Evolutionary conservation across 768 basidiomycete genomes (phyloP).

Genomic region (Kwoniella dendrophila): DNA sequence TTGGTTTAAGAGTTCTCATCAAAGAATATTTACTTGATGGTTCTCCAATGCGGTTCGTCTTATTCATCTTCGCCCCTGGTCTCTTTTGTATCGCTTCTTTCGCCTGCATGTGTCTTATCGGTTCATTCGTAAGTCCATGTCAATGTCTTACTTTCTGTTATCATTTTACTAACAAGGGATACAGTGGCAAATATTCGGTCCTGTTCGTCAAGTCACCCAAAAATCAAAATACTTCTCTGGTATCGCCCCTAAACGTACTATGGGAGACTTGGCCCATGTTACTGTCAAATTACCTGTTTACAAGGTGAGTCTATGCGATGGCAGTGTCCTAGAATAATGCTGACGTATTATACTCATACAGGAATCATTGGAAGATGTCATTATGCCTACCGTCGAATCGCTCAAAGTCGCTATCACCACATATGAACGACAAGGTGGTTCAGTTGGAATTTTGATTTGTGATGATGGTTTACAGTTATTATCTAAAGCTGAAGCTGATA

Average conservation of each 20-base stretch:
- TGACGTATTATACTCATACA: constrained; percentile 8
- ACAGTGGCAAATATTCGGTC: constrained; percentile 62
- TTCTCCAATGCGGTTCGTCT: constrained; percentile 65
- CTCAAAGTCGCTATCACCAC: constrained; percentile 85
- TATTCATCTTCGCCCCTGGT: constrained; percentile 69
- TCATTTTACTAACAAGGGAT: neutral
- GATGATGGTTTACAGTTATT: constrained; percentile 80
- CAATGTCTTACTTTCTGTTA: neutral
- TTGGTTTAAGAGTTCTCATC: constrained; percentile 58
- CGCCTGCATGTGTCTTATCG: constrained; percentile 38
- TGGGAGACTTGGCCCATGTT: constrained; percentile 46
- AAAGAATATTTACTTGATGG: constrained; percentile 72
- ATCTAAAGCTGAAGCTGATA: constrained; percentile 65
- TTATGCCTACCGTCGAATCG: constrained; percentile 65
- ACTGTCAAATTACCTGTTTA: constrained; percentile 79
- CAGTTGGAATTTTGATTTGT: constrained; percentile 75
- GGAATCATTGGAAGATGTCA: constrained; percentile 60
- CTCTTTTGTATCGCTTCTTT: constrained; percentile 66
- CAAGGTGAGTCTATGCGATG: constrained; percentile 59
- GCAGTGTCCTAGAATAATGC: neutral
- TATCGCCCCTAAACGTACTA: constrained; percentile 42
- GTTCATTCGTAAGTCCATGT: constrained; percentile 57
- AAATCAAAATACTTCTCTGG: constrained; percentile 79
- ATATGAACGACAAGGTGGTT: constrained; percentile 87
- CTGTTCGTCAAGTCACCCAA: constrained; percentile 80